phyloP scores from a whole-genome alignment of 106 monocot genomes.

The Dioscorea alata region DNA sequence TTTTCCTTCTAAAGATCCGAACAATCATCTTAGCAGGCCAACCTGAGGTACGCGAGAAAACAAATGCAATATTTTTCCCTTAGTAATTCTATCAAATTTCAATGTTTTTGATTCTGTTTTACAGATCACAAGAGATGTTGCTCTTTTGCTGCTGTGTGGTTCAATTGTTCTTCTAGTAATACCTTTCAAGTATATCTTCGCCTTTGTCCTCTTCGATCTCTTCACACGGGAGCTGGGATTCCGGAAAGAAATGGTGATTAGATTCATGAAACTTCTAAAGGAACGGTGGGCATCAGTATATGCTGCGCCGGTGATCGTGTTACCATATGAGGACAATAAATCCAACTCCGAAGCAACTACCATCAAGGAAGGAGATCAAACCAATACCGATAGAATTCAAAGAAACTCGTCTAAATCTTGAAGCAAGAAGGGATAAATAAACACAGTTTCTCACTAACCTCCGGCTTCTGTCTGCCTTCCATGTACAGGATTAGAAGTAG shows the following conservation, averaged over 20 bases:
- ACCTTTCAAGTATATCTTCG: constrained; percentile 70
- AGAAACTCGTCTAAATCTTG: background rate
- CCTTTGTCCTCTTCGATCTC: constrained; percentile 62
- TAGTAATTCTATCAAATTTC: background rate
- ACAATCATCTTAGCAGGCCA: constrained; percentile 81
- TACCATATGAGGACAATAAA: constrained; percentile 53
- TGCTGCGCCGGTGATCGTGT: constrained; percentile 75
- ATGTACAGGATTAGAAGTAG: too few relatives aligned
- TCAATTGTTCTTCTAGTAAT: constrained; percentile 51
- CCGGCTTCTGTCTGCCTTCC: too few relatives aligned
- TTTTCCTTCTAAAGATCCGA: constrained; percentile 78
- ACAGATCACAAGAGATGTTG: constrained; percentile 75
- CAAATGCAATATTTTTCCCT: background rate
- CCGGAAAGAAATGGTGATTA: constrained; percentile 61
- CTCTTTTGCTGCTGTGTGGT: constrained; percentile 51
- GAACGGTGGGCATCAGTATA: constrained; percentile 78
- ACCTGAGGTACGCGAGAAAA: constrained; percentile 65
- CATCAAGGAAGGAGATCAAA: background rate
- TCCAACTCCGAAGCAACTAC: background rate
- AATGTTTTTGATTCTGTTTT: background rate
- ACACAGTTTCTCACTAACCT: too few relatives aligned
- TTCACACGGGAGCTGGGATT: constrained; percentile 89
- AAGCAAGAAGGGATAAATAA: background rate
- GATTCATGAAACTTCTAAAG: constrained; percentile 50
- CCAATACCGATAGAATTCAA: constrained; percentile 1